Base-by-base conservation (phyloP, 2,329 filamentous ascomycete species). In the Fusarium nodosum region DNA sequence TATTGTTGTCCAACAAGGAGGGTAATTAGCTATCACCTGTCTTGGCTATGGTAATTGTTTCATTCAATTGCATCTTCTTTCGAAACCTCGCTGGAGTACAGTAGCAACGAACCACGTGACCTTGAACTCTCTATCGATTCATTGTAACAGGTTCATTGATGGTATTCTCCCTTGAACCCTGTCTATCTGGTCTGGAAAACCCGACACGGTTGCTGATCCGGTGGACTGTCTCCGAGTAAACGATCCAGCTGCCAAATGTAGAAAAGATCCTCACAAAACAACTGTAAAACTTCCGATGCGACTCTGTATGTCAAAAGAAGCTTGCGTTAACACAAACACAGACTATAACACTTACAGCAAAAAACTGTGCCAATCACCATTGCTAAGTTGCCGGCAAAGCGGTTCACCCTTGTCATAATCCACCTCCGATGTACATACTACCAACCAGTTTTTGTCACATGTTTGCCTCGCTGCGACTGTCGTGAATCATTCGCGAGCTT, bases 291-390 rank as follows among this genome's bases (percentile, higher is more conserved):
- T 38, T 48, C 55, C 26, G 39, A 48, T 56, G 62, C 24, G 36
- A 70, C 66, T 63, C 48, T 70, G 67, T 60, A 64, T 54, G 67
- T 71, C 41, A 41, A 36, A 42, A 52, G 48, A 42, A 51, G 56
- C 57, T 47, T 42, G 47, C 51, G 58, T 53, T 41, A 57, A 52
- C 54, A 52, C 31, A 30, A 52, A 52, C 34, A 30, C 24, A 48
- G 20, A 41, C 66, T 52, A 64, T 26, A 64, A 55, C 45, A 15
- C 16, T 63, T 53, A 63, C 66, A 69, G 56, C 28, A 63, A 62
- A 61, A 48, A 50, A 16, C 38, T 57, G 51, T 26, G 55, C 12
- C 60, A 69, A 66, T 69, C 65, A 34, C 45, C 28, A 26, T 46
- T 57, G 47, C 48, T 28, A 56, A 38, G 33, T 46, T 31, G 20